Base-by-base conservation (phyloP, 164 flowering plant genomes). In the Magnolia changhungtana region DNA sequence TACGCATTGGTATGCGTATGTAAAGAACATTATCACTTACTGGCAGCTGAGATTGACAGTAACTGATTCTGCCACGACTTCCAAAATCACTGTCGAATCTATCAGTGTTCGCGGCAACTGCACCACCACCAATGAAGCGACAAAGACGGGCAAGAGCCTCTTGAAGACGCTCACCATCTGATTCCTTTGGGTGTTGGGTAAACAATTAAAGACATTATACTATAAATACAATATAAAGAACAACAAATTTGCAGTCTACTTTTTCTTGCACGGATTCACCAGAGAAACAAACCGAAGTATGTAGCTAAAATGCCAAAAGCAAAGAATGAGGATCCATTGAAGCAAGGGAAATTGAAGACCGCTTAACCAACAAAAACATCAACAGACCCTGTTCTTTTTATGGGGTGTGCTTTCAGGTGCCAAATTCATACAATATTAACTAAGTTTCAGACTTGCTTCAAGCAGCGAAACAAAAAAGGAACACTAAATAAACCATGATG, bases 61-160 rank as follows among this genome's bases (percentile, higher is more conserved):
- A 78, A 92, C 74, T 58, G 81, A 86, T 51, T 96, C 98, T 67
- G 96, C 96, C 80, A 96, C 96, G 74, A 96, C 96, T 87, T 94
- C 98, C 74, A 96, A 58, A 58, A 80, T 96, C 99, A 84, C 95
- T 90, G 82, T 96, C 99, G 81, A n/a, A n/a, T n/a, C 99, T 92
- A 49, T 92, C 98, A 14, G 91, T 95, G 86, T 92, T 86, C 64
- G 91, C 96, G 1, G 87, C 77, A 49, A 89, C 84, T 69, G 78
- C 80, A 50, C 97, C 98, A 84, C 99, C 98, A 81, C 96, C 94
- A 78, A 92, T 75, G 76, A 98, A 96, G 67, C 95, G 97, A 74
- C 93, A 80, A 80, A 96, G 95, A 77, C 98, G 99, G 63, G 95
- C 90, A 84, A 92, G 88, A 77, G 99, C 98, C 63, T 94, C 98